Conservation (phyloP, 345 rosid species). For the Angophora floribunda region DNA sequence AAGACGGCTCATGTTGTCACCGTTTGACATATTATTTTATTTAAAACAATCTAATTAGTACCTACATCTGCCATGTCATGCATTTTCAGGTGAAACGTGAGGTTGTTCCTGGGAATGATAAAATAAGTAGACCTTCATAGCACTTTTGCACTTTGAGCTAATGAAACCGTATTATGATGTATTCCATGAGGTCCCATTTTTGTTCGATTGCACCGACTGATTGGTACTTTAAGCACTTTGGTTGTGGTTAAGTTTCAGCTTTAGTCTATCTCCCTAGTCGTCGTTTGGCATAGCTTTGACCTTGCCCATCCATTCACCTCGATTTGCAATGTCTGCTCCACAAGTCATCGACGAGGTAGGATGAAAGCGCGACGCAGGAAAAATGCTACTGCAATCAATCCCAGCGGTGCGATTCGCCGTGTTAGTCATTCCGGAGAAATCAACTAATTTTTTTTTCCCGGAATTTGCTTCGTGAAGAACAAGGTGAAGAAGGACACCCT, state of each 20-base stretch:
- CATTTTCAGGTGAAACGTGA: neutral
- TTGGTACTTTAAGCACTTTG: neutral
- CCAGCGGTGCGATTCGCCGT: neutral
- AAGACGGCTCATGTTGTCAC: slow-evolving; percentile 8
- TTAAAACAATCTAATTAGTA: rapidly evolving
- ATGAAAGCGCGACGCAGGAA: neutral
- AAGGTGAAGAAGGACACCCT: neutral
- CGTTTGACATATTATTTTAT: rapidly evolving
- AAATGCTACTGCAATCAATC: neutral
- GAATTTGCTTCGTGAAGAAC: neutral
- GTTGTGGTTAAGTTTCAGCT: neutral
- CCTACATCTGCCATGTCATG: neutral
- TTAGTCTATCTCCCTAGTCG: neutral
- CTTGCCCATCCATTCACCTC: neutral
- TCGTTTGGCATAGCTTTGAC: neutral
- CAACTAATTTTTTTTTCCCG: neutral
- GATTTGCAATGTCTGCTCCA: neutral
- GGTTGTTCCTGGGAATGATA: neutral
- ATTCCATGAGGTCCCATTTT: neutral
- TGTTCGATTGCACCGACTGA: neutral
- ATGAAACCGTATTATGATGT: neutral
- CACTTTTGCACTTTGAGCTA: neutral
- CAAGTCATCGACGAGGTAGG: neutral
- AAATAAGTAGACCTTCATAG: neutral
- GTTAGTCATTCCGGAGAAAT: neutral